Percentiles rank a stretch among this genome's conserved stretches.
These are phyloP conservation scores for Raphidocelis subcapitata DNA, from an alignment of 139 green algal genomes.

Conservation along the genomic window DNA sequence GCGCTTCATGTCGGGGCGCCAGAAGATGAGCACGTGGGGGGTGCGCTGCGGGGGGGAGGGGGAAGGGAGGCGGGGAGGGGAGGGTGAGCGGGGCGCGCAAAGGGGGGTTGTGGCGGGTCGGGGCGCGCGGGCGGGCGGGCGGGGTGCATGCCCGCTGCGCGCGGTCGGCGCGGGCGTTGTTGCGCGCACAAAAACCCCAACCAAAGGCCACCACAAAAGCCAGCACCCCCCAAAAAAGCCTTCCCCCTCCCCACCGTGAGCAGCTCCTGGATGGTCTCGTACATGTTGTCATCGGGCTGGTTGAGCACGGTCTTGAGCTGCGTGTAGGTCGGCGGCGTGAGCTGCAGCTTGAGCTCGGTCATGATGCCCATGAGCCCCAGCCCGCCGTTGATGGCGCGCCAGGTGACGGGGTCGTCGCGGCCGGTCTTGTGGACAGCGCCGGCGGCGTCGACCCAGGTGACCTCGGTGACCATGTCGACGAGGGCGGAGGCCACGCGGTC, in stretches of 20 bases:
- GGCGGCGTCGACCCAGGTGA: constrained; percentile 15
- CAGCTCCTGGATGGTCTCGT: constrained; percentile 5
- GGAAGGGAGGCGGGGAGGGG: not conserved
- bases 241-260: constrained; percentile 9
- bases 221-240: no score
- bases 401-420: not conserved
- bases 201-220: no score
- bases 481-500: constrained; percentile 1
- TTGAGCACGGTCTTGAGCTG: constrained; percentile 14
- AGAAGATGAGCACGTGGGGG: constrained; percentile 28
- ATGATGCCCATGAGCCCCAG: not conserved
- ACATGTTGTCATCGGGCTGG: constrained; percentile 15
- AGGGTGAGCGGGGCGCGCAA: no score
- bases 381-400: not conserved
- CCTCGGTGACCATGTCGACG: constrained; percentile 8
- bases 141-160: no score
- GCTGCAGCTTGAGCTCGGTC: constrained; percentile 21
- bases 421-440: not conserved
- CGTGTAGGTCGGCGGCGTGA: constrained; percentile 12
- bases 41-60: constrained; percentile 4
- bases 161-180: no score
- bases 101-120: no score
- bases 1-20: constrained; percentile 10
- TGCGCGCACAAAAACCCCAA: no score
- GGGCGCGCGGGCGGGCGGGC: no score